Conservation (phyloP, 1,139 yeast species). For the Yamadazyma epiphylla region DNA sequence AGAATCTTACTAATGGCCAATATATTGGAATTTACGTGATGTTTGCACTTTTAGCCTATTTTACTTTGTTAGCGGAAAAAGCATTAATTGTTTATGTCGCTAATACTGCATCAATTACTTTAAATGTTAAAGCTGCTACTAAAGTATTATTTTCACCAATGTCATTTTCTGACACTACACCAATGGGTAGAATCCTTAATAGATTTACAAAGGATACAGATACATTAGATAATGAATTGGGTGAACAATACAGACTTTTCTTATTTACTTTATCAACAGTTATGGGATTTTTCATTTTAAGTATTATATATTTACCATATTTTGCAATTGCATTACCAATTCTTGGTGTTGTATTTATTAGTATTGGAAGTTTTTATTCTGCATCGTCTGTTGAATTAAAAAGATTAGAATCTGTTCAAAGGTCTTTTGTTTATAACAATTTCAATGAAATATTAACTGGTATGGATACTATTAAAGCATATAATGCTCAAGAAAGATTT, state of each 20-base stretch:
- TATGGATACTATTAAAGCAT: constrained; percentile 66
- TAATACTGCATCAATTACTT: constrained; percentile 43
- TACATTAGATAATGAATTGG: constrained; percentile 71
- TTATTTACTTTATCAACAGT: constrained; percentile 47
- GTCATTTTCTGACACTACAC: constrained; percentile 59
- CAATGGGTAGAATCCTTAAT: constrained; percentile 58
- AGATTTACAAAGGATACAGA: constrained; percentile 81
- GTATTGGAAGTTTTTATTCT: constrained; percentile 50
- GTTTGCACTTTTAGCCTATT: constrained; percentile 42
- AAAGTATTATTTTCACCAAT: constrained; percentile 59
- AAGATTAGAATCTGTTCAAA: constrained; percentile 70
- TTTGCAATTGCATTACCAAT: constrained; percentile 44
- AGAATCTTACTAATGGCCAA: constrained; percentile 40
- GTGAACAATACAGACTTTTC: constrained; percentile 55
- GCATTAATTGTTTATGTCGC: constrained; percentile 49
- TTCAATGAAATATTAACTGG: constrained; percentile 78
- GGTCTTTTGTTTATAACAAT: constrained; percentile 74
- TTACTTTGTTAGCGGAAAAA: constrained; percentile 43
- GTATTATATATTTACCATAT: constrained; percentile 73
- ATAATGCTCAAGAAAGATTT: constrained; percentile 50
- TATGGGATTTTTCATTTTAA: constrained; percentile 61
- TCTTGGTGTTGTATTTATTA: constrained; percentile 29
- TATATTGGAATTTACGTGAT: constrained; percentile 74
- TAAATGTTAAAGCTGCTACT: constrained; percentile 51
- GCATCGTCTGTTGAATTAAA: constrained; percentile 74